These are phyloP conservation scores for Nitzschia sp. DNA, from an alignment of 108 stramenopile species.

Conservation along the genomic window DNA sequence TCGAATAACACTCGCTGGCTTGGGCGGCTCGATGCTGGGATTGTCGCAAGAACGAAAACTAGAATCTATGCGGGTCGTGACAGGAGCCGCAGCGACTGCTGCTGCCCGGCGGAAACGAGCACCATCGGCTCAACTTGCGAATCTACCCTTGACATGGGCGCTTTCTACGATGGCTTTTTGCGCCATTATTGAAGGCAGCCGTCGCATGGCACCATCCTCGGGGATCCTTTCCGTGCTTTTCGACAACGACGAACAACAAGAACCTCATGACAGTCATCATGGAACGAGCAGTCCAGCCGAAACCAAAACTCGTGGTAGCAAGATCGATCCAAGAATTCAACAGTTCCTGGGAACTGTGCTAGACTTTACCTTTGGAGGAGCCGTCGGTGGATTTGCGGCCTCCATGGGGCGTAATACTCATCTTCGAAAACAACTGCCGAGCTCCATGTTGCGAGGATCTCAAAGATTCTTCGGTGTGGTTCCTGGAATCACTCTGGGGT, in stretches of 20 bases:
- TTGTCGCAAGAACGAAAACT: constrained; percentile 56
- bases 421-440: constrained; percentile 8
- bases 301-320: background rate
- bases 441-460: constrained; percentile 4
- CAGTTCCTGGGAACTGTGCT: constrained; percentile 9
- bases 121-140: constrained; percentile 1
- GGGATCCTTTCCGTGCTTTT: background rate
- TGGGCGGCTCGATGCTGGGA: constrained; percentile 69
- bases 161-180: constrained; percentile 36
- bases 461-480: constrained; percentile 21
- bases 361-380: constrained; percentile 34
- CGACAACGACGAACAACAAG: background rate
- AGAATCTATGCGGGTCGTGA: constrained; percentile 29
- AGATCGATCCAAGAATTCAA: background rate
- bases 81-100: constrained; percentile 29
- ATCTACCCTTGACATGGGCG: constrained; percentile 27
- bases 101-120: constrained; percentile 35
- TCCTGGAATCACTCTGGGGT: constrained; percentile 29
- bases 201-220: constrained; percentile 23
- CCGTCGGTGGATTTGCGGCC: constrained; percentile 23
- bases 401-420: constrained; percentile 23
- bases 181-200: constrained; percentile 25
- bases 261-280: background rate
- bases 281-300: background rate
- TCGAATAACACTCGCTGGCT: constrained; percentile 60